Evolutionary conservation across 371 early-diverging fungal species (phyloP).

Genomic region (Fennellomyces sp.): DNA sequence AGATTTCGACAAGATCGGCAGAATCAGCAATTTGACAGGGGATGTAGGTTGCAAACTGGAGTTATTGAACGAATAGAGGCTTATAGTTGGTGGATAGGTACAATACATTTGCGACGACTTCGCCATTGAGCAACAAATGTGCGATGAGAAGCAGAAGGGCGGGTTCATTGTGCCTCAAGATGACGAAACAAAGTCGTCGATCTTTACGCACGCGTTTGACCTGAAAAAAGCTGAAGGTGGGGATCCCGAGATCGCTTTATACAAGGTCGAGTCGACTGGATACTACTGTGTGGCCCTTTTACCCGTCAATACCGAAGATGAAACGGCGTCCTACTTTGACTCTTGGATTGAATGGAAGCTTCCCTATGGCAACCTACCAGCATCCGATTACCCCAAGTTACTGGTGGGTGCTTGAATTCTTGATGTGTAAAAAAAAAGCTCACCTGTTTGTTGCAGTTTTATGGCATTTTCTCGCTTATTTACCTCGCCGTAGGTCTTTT

Average conservation of each 20-base stretch:
- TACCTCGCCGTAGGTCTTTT: constrained; percentile 68
- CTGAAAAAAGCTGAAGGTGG: constrained; percentile 19
- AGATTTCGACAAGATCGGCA: constrained; percentile 55
- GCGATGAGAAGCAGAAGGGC: constrained; percentile 43
- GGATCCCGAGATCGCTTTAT: constrained; percentile 39
- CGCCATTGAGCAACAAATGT: constrained; percentile 47
- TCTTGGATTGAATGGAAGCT: constrained; percentile 72
- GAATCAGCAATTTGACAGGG: constrained; percentile 24
- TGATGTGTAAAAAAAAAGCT: background rate
- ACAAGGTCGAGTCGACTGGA: constrained; percentile 66
- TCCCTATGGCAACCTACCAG: constrained; percentile 86
- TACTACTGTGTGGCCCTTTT: constrained; percentile 70
- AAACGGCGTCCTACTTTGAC: constrained; percentile 39
- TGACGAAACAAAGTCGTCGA: constrained; percentile 34
- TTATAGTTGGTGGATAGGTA: constrained; percentile 20
- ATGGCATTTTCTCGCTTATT: constrained; percentile 68
- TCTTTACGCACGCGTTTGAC: constrained; percentile 37
- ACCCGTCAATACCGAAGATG: constrained; percentile 22
- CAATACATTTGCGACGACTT: constrained; percentile 53
- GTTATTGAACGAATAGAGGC: background rate
- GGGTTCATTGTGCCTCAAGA: constrained; percentile 43
- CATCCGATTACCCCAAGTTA: constrained; percentile 87
- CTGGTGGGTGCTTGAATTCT: constrained; percentile 50
- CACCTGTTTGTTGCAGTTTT: constrained; percentile 47
- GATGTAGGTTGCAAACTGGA: constrained; percentile 19